phyloP scores from a whole-genome alignment of 768 basidiomycete species.

The Trametes meyenii region DNA sequence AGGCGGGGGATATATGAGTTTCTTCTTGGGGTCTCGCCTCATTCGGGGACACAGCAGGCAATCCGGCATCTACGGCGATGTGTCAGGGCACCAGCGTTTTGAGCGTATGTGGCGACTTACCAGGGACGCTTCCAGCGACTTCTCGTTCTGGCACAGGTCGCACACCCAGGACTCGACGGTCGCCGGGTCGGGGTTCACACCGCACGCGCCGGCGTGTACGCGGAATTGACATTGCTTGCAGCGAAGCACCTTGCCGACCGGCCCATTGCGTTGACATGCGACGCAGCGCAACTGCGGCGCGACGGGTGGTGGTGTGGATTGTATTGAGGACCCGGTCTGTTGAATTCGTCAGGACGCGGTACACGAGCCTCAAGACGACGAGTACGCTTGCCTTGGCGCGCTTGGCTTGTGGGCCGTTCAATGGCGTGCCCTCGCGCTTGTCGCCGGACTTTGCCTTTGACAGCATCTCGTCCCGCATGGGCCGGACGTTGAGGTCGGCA shows the following conservation, averaged over 20 bases:
- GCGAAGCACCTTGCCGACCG: conserved; percentile 75
- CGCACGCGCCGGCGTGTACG: conserved; percentile 76
- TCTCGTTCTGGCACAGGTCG: conserved; percentile 86
- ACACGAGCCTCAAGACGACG: too few relatives aligned
- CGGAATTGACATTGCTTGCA: conserved; percentile 81
- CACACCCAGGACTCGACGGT: conserved; percentile 79
- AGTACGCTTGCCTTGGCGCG: conserved; percentile 51
- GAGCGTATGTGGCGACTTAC: conserved; percentile 44
- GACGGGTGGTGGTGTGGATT: conserved; percentile 58
- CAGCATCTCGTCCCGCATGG: conserved; percentile 64
- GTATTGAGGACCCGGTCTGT: conserved; percentile 42
- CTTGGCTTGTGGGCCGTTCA: conserved; percentile 57
- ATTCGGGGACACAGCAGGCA: conserved; percentile 83
- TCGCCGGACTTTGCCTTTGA: conserved; percentile 41
- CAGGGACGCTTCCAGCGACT: conserved; percentile 77
- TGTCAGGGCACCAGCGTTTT: background rate
- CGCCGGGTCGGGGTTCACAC: conserved; percentile 65
- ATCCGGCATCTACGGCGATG: conserved; percentile 60
- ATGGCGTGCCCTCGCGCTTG: conserved; percentile 64
- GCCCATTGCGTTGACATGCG: conserved; percentile 75
- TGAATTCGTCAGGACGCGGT: background rate
- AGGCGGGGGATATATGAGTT: conserved; percentile 48
- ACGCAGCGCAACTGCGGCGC: conserved; percentile 72
- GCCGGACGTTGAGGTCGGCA: conserved; percentile 81
- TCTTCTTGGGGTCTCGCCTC: conserved; percentile 52